phyloP scores from a whole-genome alignment of 1,284 basidiomycete species.

The Moesziomyces parantarcticus region DNA sequence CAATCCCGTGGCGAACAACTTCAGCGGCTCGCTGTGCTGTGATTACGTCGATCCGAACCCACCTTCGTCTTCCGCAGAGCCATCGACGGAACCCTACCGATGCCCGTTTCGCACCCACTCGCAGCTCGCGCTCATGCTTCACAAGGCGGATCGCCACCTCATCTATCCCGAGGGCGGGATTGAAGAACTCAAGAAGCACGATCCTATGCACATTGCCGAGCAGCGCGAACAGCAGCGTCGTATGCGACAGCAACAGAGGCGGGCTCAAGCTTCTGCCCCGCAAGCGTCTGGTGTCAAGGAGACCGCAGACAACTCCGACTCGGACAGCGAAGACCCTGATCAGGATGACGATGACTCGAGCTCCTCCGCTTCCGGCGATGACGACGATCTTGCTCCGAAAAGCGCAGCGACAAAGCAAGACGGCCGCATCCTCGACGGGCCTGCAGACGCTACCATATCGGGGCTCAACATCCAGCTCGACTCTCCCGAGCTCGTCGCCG shows the following conservation, averaged over 20 bases:
- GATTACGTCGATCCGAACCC: constrained; percentile 39
- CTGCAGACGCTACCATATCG: constrained; percentile 57
- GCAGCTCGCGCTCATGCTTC: constrained; percentile 52
- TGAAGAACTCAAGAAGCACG: constrained; percentile 54
- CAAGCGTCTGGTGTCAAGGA: not conserved
- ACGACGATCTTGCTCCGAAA: constrained; percentile 1
- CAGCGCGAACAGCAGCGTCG: constrained; percentile 49
- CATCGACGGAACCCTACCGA: constrained; percentile 11
- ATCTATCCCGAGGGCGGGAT: constrained; percentile 62
- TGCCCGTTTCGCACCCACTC: constrained; percentile 46
- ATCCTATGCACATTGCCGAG: constrained; percentile 60
- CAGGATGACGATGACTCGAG: constrained; percentile 8
- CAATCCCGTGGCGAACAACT: not conserved
- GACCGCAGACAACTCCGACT: not conserved
- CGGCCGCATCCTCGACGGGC: constrained; percentile 47
- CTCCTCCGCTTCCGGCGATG: constrained; percentile 4
- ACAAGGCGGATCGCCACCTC: constrained; percentile 64
- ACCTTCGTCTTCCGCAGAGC: constrained; percentile 18
- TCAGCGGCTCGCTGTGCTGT: constrained; percentile 28
- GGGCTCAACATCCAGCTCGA: constrained; percentile 65
- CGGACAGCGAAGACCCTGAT: constrained; percentile 8
- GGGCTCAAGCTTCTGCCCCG: constrained; percentile 14
- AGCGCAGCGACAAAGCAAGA: constrained; percentile 2
- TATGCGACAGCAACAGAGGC: constrained; percentile 22
- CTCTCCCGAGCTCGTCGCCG: constrained; percentile 62